These are phyloP conservation scores for Didymella pinodella DNA, from an alignment of 2,329 filamentous ascomycete genomes.

Conservation along the genomic window DNA sequence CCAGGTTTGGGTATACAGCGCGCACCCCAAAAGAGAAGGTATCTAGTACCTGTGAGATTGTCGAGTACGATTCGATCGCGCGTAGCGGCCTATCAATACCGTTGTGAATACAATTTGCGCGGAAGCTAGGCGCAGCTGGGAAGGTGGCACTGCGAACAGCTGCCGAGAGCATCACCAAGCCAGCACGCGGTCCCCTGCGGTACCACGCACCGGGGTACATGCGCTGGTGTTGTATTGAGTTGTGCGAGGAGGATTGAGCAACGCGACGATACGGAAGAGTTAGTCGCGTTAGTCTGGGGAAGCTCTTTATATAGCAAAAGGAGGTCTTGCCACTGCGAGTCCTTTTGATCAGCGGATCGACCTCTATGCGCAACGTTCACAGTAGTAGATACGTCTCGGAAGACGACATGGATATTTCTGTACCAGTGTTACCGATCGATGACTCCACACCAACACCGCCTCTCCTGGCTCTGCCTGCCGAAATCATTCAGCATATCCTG, in stretches of 20 bases:
- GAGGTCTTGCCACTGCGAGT: constrained; percentile 3
- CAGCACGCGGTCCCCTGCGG: constrained; percentile 16
- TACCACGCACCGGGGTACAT: constrained; percentile 17
- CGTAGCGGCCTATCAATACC: constrained; percentile 27
- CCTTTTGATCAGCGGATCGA: constrained; percentile 12
- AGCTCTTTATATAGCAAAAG: constrained; percentile 13
- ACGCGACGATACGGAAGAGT: constrained; percentile 10
- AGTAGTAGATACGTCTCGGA: constrained; percentile 8
- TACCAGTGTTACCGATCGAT: constrained; percentile 22
- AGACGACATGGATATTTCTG: constrained; percentile 23
- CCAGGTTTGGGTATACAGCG: constrained; percentile 6
- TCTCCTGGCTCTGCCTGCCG: constrained; percentile 70
- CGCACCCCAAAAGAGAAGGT: constrained; percentile 22
- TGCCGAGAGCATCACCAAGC: constrained; percentile 29
- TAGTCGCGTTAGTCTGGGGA: constrained; percentile 14
- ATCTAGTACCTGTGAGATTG: constrained; percentile 22
- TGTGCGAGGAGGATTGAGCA: constrained; percentile 11
- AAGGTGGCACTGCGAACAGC: constrained; percentile 40
- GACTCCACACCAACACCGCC: constrained; percentile 24
- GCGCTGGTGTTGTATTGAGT: constrained; percentile 19
- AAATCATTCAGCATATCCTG: constrained; percentile 78
- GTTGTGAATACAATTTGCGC: constrained; percentile 20
- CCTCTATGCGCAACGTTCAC: constrained; percentile 9
- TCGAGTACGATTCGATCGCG: constrained; percentile 27
- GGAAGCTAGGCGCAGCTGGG: constrained; percentile 37